These are phyloP conservation scores for Apiospora koreana DNA, from an alignment of 2,329 filamentous ascomycete genomes.

Conservation along the genomic window DNA sequence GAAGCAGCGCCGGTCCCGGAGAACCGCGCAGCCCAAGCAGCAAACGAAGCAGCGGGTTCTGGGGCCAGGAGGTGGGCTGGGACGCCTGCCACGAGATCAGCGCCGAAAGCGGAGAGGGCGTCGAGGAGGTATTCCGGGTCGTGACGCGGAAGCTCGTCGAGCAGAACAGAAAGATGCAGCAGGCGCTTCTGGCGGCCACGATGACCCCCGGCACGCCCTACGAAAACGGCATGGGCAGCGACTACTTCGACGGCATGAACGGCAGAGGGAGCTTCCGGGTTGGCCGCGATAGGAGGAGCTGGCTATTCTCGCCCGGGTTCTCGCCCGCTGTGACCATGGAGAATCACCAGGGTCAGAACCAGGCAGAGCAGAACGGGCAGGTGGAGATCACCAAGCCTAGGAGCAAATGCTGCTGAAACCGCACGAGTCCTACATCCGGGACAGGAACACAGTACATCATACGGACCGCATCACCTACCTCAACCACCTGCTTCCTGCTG, in stretches of 20 bases:
- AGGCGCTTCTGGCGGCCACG: constrained; percentile 57
- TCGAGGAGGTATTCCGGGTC: constrained; percentile 90
- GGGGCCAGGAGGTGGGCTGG: constrained; percentile 93
- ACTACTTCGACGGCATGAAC: constrained; percentile 54
- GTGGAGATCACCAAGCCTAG: constrained; percentile 13
- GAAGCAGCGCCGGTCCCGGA: constrained; percentile 31
- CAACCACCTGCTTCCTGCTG: neutral
- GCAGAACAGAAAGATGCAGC: constrained; percentile 64
- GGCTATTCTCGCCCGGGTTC: constrained; percentile 58
- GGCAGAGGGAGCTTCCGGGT: constrained; percentile 56
- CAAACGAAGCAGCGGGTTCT: constrained; percentile 74
- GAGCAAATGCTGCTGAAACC: constrained; percentile 14
- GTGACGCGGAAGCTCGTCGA: constrained; percentile 64
- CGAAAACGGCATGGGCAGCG: constrained; percentile 35
- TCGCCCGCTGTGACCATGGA: constrained; percentile 55
- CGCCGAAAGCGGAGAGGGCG: constrained; percentile 90
- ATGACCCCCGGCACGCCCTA: constrained; percentile 51
- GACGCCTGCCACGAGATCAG: constrained; percentile 97
- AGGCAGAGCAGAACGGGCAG: constrained; percentile 11
- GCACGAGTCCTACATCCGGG: neutral
- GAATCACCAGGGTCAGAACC: constrained; percentile 32
- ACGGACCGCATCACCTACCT: neutral
- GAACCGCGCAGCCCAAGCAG: constrained; percentile 63
- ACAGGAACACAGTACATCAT: neutral
- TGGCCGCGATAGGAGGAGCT: constrained; percentile 58